Conservation (phyloP, 2,329 filamentous ascomycete species). For the Aspergillus versicolor region DNA sequence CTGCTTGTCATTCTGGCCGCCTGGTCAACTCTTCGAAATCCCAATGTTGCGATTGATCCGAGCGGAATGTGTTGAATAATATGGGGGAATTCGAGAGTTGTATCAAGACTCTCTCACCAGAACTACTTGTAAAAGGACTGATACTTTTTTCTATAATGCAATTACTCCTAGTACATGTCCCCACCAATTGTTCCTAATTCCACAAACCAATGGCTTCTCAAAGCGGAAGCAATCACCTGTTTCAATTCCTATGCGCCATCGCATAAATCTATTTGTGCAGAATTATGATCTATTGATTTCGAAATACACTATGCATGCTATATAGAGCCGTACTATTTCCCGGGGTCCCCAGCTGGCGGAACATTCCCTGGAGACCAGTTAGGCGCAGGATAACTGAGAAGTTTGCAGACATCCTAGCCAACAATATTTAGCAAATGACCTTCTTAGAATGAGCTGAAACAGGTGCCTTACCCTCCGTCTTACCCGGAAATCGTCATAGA, state of each 20-base stretch:
- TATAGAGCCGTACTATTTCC: neutral
- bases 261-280: neutral
- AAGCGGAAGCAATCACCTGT: no score
- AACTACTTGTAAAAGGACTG: no score
- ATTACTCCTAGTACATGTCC: no score
- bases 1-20: no score
- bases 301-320: neutral
- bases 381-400: slow-evolving; percentile 40
- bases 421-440: neutral
- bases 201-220: no score
- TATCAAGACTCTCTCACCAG: no score
- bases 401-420: slow-evolving; percentile 31
- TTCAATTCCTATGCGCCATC: neutral
- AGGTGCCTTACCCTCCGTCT: slow-evolving; percentile 28
- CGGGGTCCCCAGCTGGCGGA: neutral
- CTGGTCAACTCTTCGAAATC: neutral
- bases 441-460: neutral
- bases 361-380: slow-evolving; percentile 24
- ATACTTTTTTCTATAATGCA: no score
- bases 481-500: slow-evolving; percentile 39
- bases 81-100: no score
- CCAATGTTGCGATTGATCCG: neutral
- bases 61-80: neutral
- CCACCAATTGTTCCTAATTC: no score
- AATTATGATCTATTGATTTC: neutral